A percentile compares a stretch with the other conserved stretches of the same genome.
Evolutionary conservation across 306 rosid species (phyloP).

Genomic region (Quercus variabilis): DNA sequence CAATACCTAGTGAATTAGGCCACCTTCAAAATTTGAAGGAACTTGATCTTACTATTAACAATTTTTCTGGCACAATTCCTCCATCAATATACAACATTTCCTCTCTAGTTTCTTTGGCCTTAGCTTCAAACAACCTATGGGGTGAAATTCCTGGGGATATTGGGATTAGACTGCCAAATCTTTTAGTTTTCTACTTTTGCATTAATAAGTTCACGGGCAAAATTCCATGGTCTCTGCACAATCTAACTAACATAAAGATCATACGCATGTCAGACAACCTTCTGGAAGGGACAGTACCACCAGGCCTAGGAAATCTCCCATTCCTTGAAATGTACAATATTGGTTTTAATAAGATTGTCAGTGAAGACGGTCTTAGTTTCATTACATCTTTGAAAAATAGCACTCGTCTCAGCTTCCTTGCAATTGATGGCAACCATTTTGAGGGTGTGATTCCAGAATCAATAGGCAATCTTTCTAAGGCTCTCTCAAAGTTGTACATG

Average conservation of each 20-base stretch:
- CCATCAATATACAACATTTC: slow-evolving; percentile 49
- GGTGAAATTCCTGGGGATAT: slow-evolving; percentile 65
- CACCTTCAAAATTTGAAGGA: slow-evolving; percentile 41
- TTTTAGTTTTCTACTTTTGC: slow-evolving; percentile 51
- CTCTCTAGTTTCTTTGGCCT: slow-evolving; percentile 45
- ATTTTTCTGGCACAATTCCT: slow-evolving; percentile 57
- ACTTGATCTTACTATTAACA: slow-evolving; percentile 51
- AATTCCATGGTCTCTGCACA: slow-evolving; percentile 71
- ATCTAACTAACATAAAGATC: slow-evolving; percentile 49
- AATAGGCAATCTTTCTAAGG: slow-evolving; percentile 64
- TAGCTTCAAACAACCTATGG: slow-evolving; percentile 59
- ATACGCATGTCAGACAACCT: slow-evolving; percentile 48
- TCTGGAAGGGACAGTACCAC: slow-evolving; percentile 65
- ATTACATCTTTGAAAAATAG: slow-evolving; percentile 56
- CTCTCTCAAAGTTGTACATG: slow-evolving; percentile 49
- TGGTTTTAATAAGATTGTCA: slow-evolving; percentile 53
- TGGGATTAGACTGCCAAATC: slow-evolving; percentile 55
- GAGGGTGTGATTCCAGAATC: slow-evolving; percentile 66
- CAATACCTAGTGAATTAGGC: slow-evolving; percentile 52
- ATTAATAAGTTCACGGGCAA: slow-evolving; percentile 56
- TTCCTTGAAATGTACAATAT: slow-evolving; percentile 56
- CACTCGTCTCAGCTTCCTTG: slow-evolving; percentile 47
- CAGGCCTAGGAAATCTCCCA: slow-evolving; percentile 71
- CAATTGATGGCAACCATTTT: slow-evolving; percentile 48
- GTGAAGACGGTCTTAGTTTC: slow-evolving; percentile 45